Base-by-base conservation (phyloP, 805 yeast genomes). In the Candida piceae region DNA sequence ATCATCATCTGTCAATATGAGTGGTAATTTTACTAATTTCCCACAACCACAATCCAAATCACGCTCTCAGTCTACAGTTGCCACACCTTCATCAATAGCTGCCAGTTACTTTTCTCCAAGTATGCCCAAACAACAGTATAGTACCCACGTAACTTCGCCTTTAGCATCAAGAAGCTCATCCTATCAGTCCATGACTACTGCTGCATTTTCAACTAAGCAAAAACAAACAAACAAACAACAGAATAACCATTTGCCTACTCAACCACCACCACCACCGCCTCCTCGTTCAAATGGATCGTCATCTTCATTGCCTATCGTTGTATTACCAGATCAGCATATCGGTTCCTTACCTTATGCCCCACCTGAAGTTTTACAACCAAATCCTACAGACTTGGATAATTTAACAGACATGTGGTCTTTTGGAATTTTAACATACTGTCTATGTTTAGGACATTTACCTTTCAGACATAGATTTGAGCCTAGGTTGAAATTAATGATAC, bases 341-440 rank as follows among this genome's bases (percentile, higher is more conserved):
- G 97, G 97, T 0, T 88, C 96, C 1, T 66, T 89, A 22, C 96
- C 97, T 0, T 89, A 87, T 57, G 95, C 96, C 0, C 76, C 95
- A 0, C 97, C 97, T 0, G 96, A 89, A 55, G 66, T 87, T 13
- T 62, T 88, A 28, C 63, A 66, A 28, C 80, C 84, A 1, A 67
- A 69, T 30, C 84, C 87, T 5, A 19, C 24, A n/a, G 65, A 80
- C 41, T 52, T 75, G 38, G 81, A 82, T 2, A 80, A 84, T 2
- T 63, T 76, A 27, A 80, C 89, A 1, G 97, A 89, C 60, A 71
- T 85, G 5, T 89, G 97, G 97, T 95, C 96, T 0, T 69, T 84
- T 31, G 97, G 97, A 4, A 84, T 88, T 1, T 62, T 84, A 44
- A 49, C 82, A 4, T 88, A 76, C 57, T 78, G 94, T 1, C 72